Percentiles rank a stretch among this genome's conserved stretches.
phyloP scores from a whole-genome alignment of 2,329 filamentous ascomycete genomes.

The Chaetomiaceae sp. region DNA sequence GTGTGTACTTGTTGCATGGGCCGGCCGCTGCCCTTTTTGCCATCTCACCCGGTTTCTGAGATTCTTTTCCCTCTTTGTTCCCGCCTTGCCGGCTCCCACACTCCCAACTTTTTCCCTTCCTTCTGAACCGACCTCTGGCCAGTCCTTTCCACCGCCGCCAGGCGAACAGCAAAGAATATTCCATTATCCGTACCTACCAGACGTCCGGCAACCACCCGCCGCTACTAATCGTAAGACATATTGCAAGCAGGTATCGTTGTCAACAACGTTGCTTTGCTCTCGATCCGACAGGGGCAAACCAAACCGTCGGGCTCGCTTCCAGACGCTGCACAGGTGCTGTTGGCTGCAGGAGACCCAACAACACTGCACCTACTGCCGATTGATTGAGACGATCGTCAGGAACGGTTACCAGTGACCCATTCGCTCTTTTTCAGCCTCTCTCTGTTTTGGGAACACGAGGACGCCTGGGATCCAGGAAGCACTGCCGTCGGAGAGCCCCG shows the following conservation, averaged over 20 bases:
- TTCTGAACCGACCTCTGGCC: slow-evolving; percentile 15
- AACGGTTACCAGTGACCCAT: not conserved
- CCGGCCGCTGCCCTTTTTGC: slow-evolving; percentile 3
- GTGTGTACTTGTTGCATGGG: not conserved
- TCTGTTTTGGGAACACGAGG: not conserved
- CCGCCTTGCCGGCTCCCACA: slow-evolving; percentile 1
- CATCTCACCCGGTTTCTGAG: slow-evolving; percentile 1
- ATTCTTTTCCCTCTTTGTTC: slow-evolving; percentile 14
- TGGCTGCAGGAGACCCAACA: slow-evolving; percentile 20
- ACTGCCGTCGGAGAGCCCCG: too few relatives aligned
- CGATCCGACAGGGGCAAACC: slow-evolving; percentile 13
- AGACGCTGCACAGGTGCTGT: slow-evolving; percentile 22
- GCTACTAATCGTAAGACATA: slow-evolving; percentile 6
- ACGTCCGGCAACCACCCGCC: not conserved
- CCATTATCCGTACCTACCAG: not conserved
- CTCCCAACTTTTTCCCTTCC: slow-evolving; percentile 4
- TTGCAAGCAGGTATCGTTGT: not conserved
- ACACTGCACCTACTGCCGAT: slow-evolving; percentile 11
- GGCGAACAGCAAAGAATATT: not conserved
- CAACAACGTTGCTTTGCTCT: not conserved
- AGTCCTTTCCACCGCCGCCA: slow-evolving; percentile 9
- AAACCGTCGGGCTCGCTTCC: slow-evolving; percentile 17
- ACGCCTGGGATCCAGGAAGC: too few relatives aligned
- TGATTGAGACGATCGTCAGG: slow-evolving; percentile 17
- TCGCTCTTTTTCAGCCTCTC: too few relatives aligned